Base-by-base conservation (phyloP, 306 rosid genomes). In the Sechiopsis laciniata region DNA sequence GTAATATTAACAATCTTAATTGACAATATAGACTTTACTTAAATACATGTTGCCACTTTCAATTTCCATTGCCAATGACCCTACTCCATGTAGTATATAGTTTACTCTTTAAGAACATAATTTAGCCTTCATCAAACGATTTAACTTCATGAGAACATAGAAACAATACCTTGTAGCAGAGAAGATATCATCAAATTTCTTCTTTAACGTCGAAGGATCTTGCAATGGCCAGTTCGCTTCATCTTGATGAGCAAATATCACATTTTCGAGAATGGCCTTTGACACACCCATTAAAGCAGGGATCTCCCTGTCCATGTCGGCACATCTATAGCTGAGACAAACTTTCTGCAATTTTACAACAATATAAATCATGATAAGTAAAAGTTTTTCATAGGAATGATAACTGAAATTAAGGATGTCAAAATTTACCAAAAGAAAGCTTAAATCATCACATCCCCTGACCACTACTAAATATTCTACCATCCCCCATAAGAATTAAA, bases 191-290 rank as follows among this genome's bases (percentile, higher is more conserved):
- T 94, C 97, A 57, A 94, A 94, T 80, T 94, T 94, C 75, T 94
- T 94, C 84, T 94, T 94, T 40, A 94, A 74, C 0, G 98, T 90
- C 66, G 98, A 94, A 82, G 97, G 86, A 82, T 94, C 98, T 79
- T 94, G 98, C 66, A 94, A 77, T n/a, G 97, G 98, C 98, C 98
- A 94, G 75, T 94, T 94, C 19, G 98, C 98, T 85, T 94, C 98
- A 77, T 94, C 98, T 78, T 94, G 98, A 81, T 94, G 98, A 69
- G 85, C 97, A 66, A 94, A 94, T 70, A 94, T 86, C 40, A 94
- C 98, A 73, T 90, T 94, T 79, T 94, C 98, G 55, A 94, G 80
- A 76, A 94, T 78, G 74, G 98, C 96, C 88, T 94, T 90, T 1
- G 98, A 94, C 74, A 94, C 98, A 46, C 98, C 98, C 97, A 94